These are phyloP conservation scores for Oryza meridionalis DNA, from an alignment of 176 grass and related monocot genomes.

Conservation along the genomic window DNA sequence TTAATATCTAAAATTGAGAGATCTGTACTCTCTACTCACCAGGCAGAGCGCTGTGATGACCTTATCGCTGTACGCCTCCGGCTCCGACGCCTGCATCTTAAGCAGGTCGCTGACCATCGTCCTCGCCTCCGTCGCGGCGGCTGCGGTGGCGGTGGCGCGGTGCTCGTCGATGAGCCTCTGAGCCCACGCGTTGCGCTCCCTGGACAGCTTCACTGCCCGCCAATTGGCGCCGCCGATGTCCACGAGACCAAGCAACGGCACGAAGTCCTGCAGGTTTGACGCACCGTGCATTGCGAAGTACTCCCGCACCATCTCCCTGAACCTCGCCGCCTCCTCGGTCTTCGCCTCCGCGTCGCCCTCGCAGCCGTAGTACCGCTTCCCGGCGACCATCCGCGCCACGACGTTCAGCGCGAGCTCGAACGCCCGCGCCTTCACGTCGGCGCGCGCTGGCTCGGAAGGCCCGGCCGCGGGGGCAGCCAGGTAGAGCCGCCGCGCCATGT, in stretches of 20 bases:
- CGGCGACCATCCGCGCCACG: conserved; percentile 39
- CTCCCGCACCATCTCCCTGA: conserved; percentile 37
- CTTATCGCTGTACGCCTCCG: conserved; percentile 48
- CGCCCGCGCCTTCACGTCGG: conserved; percentile 33
- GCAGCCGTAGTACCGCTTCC: conserved; percentile 44
- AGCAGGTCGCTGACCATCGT: conserved; percentile 45
- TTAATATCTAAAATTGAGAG: neutral
- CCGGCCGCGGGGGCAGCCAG: neutral
- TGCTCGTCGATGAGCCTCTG: conserved; percentile 53
- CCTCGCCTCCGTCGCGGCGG: neutral
- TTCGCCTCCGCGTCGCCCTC: neutral
- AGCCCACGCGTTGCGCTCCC: conserved; percentile 34
- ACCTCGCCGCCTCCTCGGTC: conserved; percentile 29
- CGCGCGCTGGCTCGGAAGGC: neutral
- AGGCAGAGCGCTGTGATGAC: conserved; percentile 46
- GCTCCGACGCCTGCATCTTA: conserved; percentile 44
- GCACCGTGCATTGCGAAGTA: conserved; percentile 40
- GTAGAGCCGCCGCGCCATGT: conserved; percentile 40
- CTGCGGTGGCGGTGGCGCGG: neutral
- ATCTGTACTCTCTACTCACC: neutral
- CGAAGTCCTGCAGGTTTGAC: conserved; percentile 54
- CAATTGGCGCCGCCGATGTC: conserved; percentile 31
- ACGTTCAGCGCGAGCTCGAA: conserved; percentile 59
- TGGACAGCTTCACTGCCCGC: conserved; percentile 15
- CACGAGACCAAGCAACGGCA: conserved; percentile 32